Base-by-base conservation (phyloP, 73 alveolate genomes). In the Paramecium tetraurelia region DNA sequence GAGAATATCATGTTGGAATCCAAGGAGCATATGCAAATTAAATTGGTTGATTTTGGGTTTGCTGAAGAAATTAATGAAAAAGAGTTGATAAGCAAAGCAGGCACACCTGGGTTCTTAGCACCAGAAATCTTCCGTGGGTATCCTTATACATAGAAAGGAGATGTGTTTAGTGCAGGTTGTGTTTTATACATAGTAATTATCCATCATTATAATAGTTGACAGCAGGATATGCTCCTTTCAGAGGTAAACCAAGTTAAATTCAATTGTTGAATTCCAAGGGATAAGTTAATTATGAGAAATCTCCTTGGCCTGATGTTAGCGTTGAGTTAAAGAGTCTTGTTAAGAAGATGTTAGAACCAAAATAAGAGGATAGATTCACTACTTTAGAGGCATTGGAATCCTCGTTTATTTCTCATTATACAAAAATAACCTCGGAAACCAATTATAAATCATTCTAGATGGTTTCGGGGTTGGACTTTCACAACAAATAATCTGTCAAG, bases 1-100 rank as follows among this genome's bases (percentile, higher is more conserved):
- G 95, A 92, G 33, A 92, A 92, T 50, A 83, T 92, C 2, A 70
- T 92, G 84, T 21, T 92, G 16, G 95, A 59, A 24, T 44, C 76
- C 12, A 92, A 92, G 35, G 85, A 85, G 24, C 77, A 58, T 59
- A 21, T 29, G 3, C 22, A 80, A 11, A 50, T 83, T 9, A 92
- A 92, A 53, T 53, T 92, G n/a, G 85, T 92, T 5, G 95, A 92
- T 43, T 92, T 92, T 92, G 95, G 95, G 58, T 83, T 92, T 84
- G 86, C 93, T 8, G 94, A 89, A 89, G 75, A 44, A 18, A 89
- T 89, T 20, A 89, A 89, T 89, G 70, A 89, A 11, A 75, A 40
- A 33, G 59, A 53, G 3, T 85, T 92, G 53, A 85, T 33, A 20
- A 58, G 89, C 33, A 92, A 72, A 31, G 69, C 95, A 7, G 95